Evolutionary conservation across 768 basidiomycete species (phyloP), one percentile per base, ranked within the genome.

Genomic region (Rhodotorula diobovata): DNA sequence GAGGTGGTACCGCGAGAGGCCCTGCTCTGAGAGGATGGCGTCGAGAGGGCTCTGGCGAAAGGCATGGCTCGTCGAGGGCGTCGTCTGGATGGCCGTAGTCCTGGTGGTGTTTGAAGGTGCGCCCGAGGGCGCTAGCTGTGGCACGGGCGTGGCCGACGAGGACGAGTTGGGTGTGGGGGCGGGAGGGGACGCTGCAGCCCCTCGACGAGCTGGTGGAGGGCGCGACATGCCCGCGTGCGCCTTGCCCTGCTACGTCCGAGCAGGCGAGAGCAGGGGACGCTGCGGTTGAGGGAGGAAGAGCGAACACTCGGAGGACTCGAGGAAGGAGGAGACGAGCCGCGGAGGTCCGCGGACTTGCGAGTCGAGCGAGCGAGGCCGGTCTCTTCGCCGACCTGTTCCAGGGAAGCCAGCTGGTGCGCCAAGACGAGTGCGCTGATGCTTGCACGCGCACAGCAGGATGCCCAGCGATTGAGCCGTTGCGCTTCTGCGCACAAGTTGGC

Each of bases 1-100:
- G 50, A 75, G 64, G 30, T 66, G 67, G 43, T 72, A 75, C 10
- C 70, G 61, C 0, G 45, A 15, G 11, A 75, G 62, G 28, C 74
- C 74, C 25, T 72, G 67, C 34, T 68, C 62, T 39, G 59, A 50
- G 32, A 75, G 74, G 39, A 68, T 48, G 0, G 56, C 54, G 25
- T 75, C 74, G 48, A 75, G 37, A 4, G 68, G 66, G 5, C 34
- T 54, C 0, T 57, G 43, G 23, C 30, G 53, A 51, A 37, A 71
- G 15, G 50, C 43, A 51, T 71, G 70, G 4, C 66, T 67, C 14
- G 66, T 63, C 43, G 63, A 60, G 16, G 57, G 46, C 14, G 65
- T 66, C 2, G 55, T 57, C 32, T 64, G 51, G 48, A 30, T 43
- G 21, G 10, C 55, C 4, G 55, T 56, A 2, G 55, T 25, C 18